Evolutionary conservation across 1,139 yeast genomes (phyloP), one percentile per base, ranked within the genome.

Genomic region (Geotrichum aggregatum): DNA sequence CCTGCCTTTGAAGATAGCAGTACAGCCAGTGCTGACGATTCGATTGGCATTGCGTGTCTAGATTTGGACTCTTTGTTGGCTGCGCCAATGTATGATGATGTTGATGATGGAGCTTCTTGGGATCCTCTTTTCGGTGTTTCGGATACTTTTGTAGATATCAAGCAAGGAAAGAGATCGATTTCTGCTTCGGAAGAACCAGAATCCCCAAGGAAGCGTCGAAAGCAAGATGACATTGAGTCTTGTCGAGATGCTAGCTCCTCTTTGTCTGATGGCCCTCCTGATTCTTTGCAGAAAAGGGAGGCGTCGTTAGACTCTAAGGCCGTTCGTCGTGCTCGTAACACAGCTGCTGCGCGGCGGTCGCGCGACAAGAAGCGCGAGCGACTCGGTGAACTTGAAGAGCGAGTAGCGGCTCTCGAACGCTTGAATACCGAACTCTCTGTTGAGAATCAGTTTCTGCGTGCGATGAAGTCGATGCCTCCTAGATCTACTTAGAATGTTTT

Each of bases 301-400:
- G 21, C 18, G 11, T 19, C 43, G 34, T n/a, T 10, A 5, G 96
- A 89, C 70, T 81, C 86, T 16, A 78, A 77, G 54, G 79, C 88
- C 50, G 66, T 85, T 64, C 87, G 91, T 69, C 82, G 98, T 65
- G 97, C 97, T 40, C 82, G 91, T 69, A 91, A 91, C 76, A 91
- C 98, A 22, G 96, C 89, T 69, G 97, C 98, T 56, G 98, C 98
- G 14, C 82, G 98, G 70, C 79, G 97, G 67, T 88, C 97, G 43
- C 79, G 98, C 63, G 96, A 96, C 40, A 82, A 96, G 71, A 88
- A 89, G 73, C 82, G 86, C 81, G 88, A 86, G 69, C 79, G 95
- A 70, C 85, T 91, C 87, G 66, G 71, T 55, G 95, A 87, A 66
- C 75, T 91, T 68, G 97, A 91, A 71, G 79, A 71, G 30, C 80